phyloP scores from a whole-genome alignment of 129 eudicot species.

The Kitagawia praeruptora region DNA sequence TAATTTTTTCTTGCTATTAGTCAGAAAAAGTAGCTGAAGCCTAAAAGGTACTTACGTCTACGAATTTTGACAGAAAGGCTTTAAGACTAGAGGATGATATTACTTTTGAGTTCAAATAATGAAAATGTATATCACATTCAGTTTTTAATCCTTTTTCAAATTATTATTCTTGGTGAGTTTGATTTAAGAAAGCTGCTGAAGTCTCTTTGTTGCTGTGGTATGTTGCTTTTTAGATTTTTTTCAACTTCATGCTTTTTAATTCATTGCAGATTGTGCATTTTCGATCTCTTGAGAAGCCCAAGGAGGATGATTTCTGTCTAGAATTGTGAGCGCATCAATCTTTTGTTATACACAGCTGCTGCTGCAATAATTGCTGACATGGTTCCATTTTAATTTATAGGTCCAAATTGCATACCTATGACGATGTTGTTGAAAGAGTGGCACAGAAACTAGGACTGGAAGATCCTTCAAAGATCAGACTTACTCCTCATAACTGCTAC shows the following conservation, averaged over 20 bases:
- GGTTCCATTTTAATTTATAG: constrained; percentile 15
- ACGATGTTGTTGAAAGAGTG: constrained; percentile 84
- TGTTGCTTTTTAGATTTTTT: neutral
- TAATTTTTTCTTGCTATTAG: neutral
- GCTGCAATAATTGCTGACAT: neutral
- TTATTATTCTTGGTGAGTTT: neutral
- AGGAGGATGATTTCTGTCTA: constrained; percentile 85
- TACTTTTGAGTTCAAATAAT: neutral
- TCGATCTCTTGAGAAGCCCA: constrained; percentile 73
- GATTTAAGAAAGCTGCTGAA: neutral
- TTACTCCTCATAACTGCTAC: constrained; percentile 91
- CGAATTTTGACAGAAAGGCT: neutral
- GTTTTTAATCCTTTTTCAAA: neutral
- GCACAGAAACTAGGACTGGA: constrained; percentile 61
- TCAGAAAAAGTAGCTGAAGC: neutral
- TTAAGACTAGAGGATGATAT: neutral
- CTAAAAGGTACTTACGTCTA: neutral
- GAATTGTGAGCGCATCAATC: constrained; percentile 55
- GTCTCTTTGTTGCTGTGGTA: neutral
- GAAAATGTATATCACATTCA: neutral
- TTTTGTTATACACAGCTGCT: constrained; percentile 2
- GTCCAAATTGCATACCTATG: constrained; percentile 76
- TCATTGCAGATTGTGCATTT: constrained; percentile 68
- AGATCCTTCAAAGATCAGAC: constrained; percentile 89
- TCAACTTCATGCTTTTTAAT: neutral